Conservation (phyloP, 495 filamentous ascomycete genomes). For the Penicillium steckii region DNA sequence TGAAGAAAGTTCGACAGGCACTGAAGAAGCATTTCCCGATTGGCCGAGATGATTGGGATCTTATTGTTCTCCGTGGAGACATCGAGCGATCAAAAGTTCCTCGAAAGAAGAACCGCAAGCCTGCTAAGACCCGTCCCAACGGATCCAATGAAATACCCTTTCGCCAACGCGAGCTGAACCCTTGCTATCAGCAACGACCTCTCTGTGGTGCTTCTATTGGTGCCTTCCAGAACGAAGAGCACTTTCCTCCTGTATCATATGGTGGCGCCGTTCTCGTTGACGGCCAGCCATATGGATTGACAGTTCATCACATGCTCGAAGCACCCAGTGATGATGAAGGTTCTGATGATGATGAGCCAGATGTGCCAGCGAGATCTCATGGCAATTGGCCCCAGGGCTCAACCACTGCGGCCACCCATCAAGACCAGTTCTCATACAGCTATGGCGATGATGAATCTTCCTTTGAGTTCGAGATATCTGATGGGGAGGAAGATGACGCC, state of each 20-base stretch:
- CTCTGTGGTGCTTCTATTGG: conserved; percentile 89
- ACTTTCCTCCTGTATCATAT: conserved; percentile 85
- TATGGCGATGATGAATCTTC: conserved; percentile 34
- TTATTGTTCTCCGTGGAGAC: conserved; percentile 66
- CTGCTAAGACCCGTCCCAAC: conserved; percentile 36
- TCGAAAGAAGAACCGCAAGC: conserved; percentile 43
- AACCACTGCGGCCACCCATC: conserved; percentile 10
- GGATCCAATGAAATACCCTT: conserved; percentile 31
- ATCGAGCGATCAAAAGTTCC: conserved; percentile 64
- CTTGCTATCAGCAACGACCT: conserved; percentile 69
- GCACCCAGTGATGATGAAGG: conserved; percentile 65
- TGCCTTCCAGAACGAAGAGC: conserved; percentile 77
- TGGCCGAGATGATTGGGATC: conserved; percentile 55
- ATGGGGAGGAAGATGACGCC: conserved; percentile 45
- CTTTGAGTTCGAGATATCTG: conserved; percentile 48
- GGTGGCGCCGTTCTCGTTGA: conserved; percentile 86
- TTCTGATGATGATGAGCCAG: conserved; percentile 26
- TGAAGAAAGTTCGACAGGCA: conserved; percentile 66
- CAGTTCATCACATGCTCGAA: conserved; percentile 94
- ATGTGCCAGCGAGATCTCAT: conserved; percentile 34
- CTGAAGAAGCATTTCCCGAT: conserved; percentile 70
- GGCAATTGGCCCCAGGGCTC: conserved; percentile 31
- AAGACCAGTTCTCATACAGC: conserved; percentile 29
- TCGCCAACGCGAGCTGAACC: conserved; percentile 35
- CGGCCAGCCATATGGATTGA: conserved; percentile 83